Evolutionary conservation across 441 rosid genomes (phyloP).

Genomic region (Erodium trifolium): DNA sequence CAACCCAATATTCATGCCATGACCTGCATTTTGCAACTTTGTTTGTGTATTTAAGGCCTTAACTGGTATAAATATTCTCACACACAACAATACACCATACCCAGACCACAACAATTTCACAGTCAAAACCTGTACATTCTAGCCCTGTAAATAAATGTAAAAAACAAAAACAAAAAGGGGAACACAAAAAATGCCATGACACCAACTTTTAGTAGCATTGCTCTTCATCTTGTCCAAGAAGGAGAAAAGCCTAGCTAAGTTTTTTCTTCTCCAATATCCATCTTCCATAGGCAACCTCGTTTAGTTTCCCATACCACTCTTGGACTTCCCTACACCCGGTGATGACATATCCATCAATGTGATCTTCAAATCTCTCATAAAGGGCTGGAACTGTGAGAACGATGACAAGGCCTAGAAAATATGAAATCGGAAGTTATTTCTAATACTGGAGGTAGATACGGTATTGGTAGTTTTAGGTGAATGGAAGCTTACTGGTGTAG

Average conservation of each 20-base stretch:
- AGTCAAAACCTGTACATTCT: conserved; percentile 2
- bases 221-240: background rate
- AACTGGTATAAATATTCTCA: background rate
- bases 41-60: background rate
- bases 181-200: background rate
- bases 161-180: background rate
- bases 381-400: conserved; percentile 62
- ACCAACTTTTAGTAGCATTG: background rate
- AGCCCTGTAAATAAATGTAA: background rate
- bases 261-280: conserved; percentile 55
- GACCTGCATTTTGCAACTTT: background rate
- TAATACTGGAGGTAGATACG: background rate
- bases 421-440: background rate
- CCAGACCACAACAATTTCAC: background rate
- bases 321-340: conserved; percentile 27
- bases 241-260: conserved; percentile 33
- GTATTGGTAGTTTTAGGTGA: background rate
- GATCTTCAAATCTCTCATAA: conserved; percentile 58
- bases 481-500: conserved; percentile 49
- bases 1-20: background rate
- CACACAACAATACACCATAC: background rate
- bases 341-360: conserved; percentile 35
- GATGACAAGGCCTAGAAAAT: conserved; percentile 51
- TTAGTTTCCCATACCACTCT: conserved; percentile 40
- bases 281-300: conserved; percentile 27